phyloP scores from a whole-genome alignment of 768 basidiomycete genomes.

The Galerina marginata region DNA sequence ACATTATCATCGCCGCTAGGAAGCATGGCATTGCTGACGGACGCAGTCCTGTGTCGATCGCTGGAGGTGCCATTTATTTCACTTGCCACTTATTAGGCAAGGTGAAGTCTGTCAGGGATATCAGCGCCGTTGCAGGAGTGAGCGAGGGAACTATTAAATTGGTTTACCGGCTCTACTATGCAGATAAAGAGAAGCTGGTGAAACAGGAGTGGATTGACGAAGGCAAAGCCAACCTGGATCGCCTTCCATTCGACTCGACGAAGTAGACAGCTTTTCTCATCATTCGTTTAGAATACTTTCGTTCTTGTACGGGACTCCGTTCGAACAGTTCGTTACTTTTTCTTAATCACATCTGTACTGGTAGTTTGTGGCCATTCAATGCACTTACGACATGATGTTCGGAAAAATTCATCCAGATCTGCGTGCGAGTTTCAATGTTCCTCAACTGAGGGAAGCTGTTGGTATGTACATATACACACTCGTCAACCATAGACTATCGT shows the following conservation, averaged over 20 bases:
- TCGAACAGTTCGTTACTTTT: constrained; percentile 4
- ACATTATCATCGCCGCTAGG: constrained; percentile 82
- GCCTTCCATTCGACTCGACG: constrained; percentile 46
- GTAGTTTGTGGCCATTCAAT: constrained; percentile 25
- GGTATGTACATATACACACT: constrained; percentile 5
- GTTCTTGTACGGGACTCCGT: constrained; percentile 12
- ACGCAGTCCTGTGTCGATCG: constrained; percentile 95
- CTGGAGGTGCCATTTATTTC: constrained; percentile 96
- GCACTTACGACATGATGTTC: constrained; percentile 19
- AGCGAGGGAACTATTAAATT: constrained; percentile 95
- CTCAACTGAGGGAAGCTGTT: not conserved
- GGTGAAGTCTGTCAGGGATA: constrained; percentile 79
- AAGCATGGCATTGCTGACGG: constrained; percentile 91
- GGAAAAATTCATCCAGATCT: not conserved
- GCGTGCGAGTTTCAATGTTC: too few relatives aligned
- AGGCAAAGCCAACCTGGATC: constrained; percentile 65
- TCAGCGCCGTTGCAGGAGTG: constrained; percentile 89
- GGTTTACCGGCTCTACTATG: constrained; percentile 82
- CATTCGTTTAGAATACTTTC: constrained; percentile 23
- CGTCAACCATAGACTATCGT: not conserved
- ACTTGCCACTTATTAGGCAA: constrained; percentile 83
- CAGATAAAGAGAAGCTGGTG: constrained; percentile 76
- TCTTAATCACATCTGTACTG: constrained; percentile 20
- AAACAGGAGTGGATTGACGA: constrained; percentile 87
- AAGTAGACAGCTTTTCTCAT: constrained; percentile 34